These are phyloP conservation scores for Mediolabrus comicus DNA, from an alignment of 108 stramenopile genomes.

Conservation along the genomic window DNA sequence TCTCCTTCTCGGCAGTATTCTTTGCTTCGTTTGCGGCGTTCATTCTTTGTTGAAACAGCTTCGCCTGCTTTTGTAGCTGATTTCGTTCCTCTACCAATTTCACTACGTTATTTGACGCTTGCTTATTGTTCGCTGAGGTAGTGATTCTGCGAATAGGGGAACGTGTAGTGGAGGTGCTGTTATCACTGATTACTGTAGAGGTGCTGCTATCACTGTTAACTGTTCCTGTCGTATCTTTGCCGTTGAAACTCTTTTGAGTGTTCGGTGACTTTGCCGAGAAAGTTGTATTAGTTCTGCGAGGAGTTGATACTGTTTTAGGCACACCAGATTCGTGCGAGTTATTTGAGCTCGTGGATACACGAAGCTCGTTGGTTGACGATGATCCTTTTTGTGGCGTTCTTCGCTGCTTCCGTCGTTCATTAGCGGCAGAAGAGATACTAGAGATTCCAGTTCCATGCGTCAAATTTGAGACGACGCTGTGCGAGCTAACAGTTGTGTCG, in stretches of 20 bases:
- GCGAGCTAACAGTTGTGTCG: not conserved
- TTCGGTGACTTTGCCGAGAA: not conserved
- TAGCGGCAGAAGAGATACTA: not conserved
- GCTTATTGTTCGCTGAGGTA: not conserved
- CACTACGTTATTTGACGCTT: not conserved
- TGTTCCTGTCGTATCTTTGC: not conserved
- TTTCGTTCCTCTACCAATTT: slow-evolving; percentile 11
- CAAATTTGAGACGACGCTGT: not conserved
- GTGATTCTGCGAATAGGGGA: too few species aligned
- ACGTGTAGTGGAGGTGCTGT: not conserved
- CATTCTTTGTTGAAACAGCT: slow-evolving; percentile 16
- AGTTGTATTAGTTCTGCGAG: not conserved
- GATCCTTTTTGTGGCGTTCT: not conserved
- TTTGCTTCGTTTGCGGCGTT: slow-evolving; percentile 19
- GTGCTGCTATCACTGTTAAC: not conserved
- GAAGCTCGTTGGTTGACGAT: not conserved
- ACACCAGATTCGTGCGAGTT: not conserved
- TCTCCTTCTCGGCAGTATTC: not conserved
- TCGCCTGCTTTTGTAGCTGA: slow-evolving; percentile 4
- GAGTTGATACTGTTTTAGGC: not conserved
- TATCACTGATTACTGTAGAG: not conserved
- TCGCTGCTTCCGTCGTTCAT: not conserved
- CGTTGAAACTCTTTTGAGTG: not conserved
- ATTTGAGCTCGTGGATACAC: not conserved
- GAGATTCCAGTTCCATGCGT: not conserved